Evolutionary conservation across 768 basidiomycete species (phyloP).

Genomic region (Mrakia gelida): DNA sequence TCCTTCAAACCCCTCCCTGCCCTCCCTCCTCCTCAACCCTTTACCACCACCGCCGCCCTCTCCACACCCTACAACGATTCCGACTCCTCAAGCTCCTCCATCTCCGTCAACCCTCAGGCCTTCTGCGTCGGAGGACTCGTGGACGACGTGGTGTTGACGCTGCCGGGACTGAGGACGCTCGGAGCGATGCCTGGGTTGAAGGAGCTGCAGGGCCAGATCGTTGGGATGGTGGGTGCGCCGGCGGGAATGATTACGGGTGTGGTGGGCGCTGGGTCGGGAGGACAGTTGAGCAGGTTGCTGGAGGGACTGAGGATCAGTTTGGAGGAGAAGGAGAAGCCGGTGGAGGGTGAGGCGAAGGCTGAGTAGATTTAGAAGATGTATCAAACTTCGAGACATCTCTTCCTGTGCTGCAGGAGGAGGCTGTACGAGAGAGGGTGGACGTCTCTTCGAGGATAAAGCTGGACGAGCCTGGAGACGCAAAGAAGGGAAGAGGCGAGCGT

Average conservation of each 20-base stretch:
- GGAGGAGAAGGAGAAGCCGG: slow-evolving; percentile 17
- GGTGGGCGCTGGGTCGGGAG: slow-evolving; percentile 16
- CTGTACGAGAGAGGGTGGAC: too few species aligned
- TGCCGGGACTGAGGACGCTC: slow-evolving; percentile 13
- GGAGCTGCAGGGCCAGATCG: slow-evolving; percentile 23
- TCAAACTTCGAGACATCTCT: not conserved
- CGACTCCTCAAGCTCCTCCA: not conserved
- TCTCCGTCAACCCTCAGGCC: slow-evolving; percentile 19
- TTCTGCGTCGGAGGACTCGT: slow-evolving; percentile 31
- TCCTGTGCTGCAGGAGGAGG: too few species aligned
- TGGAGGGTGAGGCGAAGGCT: slow-evolving; percentile 1
- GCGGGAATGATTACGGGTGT: slow-evolving; percentile 18
- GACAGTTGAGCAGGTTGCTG: slow-evolving; percentile 25
- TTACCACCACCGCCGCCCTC: slow-evolving; percentile 10
- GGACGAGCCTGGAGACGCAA: too few species aligned
- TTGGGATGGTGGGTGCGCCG: slow-evolving; percentile 21
- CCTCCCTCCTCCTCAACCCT: not conserved
- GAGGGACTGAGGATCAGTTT: slow-evolving; percentile 26
- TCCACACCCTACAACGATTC: not conserved
- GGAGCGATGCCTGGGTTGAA: slow-evolving; percentile 23
- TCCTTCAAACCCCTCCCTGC: slow-evolving; percentile 5
- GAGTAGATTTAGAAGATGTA: not conserved
- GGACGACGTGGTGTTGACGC: slow-evolving; percentile 17
- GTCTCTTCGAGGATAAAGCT: too few species aligned
- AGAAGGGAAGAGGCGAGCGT: too few species aligned